Evolutionary conservation across 345 rosid genomes (phyloP), one percentile per base, ranked within the genome.

Genomic region (Lepidium didymum): DNA sequence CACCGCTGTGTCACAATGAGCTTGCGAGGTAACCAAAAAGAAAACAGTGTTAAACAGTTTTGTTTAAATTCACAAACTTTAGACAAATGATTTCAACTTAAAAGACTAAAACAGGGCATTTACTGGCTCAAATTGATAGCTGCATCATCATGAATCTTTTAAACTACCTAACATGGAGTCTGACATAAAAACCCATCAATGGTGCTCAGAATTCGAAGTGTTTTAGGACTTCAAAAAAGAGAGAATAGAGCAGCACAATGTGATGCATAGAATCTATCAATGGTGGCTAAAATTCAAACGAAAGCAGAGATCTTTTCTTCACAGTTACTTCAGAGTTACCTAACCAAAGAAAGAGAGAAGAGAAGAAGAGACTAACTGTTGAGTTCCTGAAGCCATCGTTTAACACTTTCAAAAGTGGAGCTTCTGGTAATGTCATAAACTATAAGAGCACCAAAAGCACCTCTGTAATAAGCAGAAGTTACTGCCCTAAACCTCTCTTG

Each of bases 401-500:
- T 88, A 62, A 90, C 88, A 53, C 96, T 89, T 1, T 92, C 86
- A 59, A 90, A 92, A 76, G 84, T 90, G 29, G 73, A 72, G 47
- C 85, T 78, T 76, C 96, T 68, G 34, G 85, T 85, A 59, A 92
- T 92, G 62, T 92, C 98, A 75, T 88, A 92, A 57, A 90, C 98
- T 67, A 92, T 59, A n/a, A 90, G 86, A 6, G 93, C 93, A 56
- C 96, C 98, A 63, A 87, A 75, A 74, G 98, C 98, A 44, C 98
- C 98, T 69, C 98, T 84, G 61, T 92, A 92, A 64, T 92, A 92
- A 64, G 98, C 92, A 59, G 98, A 90, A 65, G 96, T 92, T 56
- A 92, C 98, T 3, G 98, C 98, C 25, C 96, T 76, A 67, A 90
- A 92, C 73, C 98, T 83, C 75, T 92, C 98, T 75, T 92, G 98